Evolutionary conservation across 164 flowering plant species (phyloP), one percentile per base, ranked within the genome.

Genomic region (Tinospora cordifolia): DNA sequence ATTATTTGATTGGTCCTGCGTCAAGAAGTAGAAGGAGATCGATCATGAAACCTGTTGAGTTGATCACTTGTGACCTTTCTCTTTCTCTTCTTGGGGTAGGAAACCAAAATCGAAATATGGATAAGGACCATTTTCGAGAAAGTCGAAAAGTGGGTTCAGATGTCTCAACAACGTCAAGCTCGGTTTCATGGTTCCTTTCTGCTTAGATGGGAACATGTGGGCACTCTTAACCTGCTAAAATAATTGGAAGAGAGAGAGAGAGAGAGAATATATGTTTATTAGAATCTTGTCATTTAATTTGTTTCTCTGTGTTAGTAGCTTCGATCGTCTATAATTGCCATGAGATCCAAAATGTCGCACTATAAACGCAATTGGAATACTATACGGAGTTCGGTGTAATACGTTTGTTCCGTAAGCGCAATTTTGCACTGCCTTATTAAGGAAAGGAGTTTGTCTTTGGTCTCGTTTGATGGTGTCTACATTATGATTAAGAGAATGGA

Each of bases 161-260:
- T 30, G 40, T 63, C 66, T 38, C 40, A 63, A 63, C n/a, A 27
- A 26, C 17, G 5, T 59, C 67, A 26, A 63, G 27, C 19, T 25
- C 27, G 41, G 70, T 49, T 25, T 30, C 19, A 3, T 25, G 30
- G 47, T 49, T 27, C 34, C 10, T 67, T 51, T 67, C 62, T 47
- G 34, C 54, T 26, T n/a, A 49, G 40, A 67, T 49, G 70, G 70
- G 66, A 67, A 67, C 70, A 67, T 67, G 70, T 67, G 62, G 70
- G 70, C 59, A 67, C 59, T 49, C 25, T 30, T 30, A 9, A 49
- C 24, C 27, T 49, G 22, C 62, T 15, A 49, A 67, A 44, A 22
- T 24, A 44, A 22, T 24, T 12, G 67, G 39, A 15, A 38, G 4
- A 38, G 25, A 38, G 4, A 38, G 46, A 65, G 67, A 21, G 67